Base-by-base conservation (phyloP, 1,139 yeast species). In the Kodamaea plutei region DNA sequence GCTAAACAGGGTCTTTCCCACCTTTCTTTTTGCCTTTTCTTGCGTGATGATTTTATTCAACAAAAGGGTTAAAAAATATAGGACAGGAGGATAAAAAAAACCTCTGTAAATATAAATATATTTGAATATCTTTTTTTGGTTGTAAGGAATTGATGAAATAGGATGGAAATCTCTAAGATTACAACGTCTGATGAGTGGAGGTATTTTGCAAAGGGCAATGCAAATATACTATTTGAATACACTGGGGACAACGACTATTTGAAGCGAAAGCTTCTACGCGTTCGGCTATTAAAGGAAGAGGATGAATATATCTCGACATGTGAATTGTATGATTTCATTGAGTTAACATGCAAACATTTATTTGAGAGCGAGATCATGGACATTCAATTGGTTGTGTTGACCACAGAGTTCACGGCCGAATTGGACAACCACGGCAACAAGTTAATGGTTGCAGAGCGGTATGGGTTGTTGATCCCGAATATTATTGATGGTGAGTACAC, bases 131-230 rank as follows among this genome's bases (percentile, higher is more conserved):
- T n/a, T n/a, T n/a, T n/a, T n/a, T n/a, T n/a, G n/a, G n/a, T n/a
- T n/a, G n/a, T n/a, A n/a, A n/a, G n/a, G n/a, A n/a, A n/a, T n/a
- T n/a, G n/a, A n/a, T n/a, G n/a, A n/a, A n/a, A n/a, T n/a, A n/a
- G n/a, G 18, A 67, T 66, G 72, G 70, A 65, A 36, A 64, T 65
- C 19, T 59, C 64, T 21, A 63, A 64, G 41, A 49, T 61, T 30
- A 63, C 72, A n/a, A 38, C 52, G 16, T 65, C 72, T 3, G 35
- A 38, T 11, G 73, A 68, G 24, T 68, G 74, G 74, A 43, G 44
- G 15, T 67, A 60, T 46, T 65, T 64, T 38, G 70, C 72, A 19
- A 66, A 63, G 36, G 74, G 74, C 2, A 59, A 59, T 30, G 74
- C 74, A 29, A 68, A 68, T 38, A 61, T 66, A n/a, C 48, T 68